Conservation (phyloP, 495 filamentous ascomycete genomes). For the Alectoria sarmentosa region DNA sequence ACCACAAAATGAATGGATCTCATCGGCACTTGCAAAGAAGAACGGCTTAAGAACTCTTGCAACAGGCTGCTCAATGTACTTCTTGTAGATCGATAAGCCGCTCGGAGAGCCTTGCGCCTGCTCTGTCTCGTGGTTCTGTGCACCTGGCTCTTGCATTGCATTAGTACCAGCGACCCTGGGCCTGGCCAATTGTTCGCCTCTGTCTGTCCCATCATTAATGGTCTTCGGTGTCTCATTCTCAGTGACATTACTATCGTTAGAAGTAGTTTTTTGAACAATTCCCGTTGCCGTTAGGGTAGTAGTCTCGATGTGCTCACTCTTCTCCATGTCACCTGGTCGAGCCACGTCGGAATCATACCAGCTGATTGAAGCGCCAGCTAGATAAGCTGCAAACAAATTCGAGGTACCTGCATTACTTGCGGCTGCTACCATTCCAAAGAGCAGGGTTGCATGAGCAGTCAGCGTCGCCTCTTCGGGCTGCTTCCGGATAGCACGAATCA, state of each 20-base stretch:
- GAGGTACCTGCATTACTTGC: slow-evolving; percentile 60
- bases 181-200: background rate
- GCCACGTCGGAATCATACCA: slow-evolving; percentile 41
- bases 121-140: background rate
- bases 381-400: slow-evolving; percentile 61
- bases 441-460: slow-evolving; percentile 36
- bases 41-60: slow-evolving; percentile 49
- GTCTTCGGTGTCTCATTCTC: background rate
- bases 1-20: slow-evolving; percentile 28
- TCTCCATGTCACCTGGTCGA: background rate
- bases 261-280: background rate
- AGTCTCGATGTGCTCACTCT: background rate
- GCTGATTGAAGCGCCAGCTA: slow-evolving; percentile 53
- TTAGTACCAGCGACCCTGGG: background rate
- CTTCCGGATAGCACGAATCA: slow-evolving; percentile 1
- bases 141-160: background rate
- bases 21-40: slow-evolving; percentile 50
- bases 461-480: slow-evolving; percentile 31
- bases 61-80: slow-evolving; percentile 5
- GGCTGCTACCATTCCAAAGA: slow-evolving; percentile 49
- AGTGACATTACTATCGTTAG: background rate
- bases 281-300: background rate
- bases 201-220: background rate
- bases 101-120: background rate
- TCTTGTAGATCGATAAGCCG: background rate